A percentile compares a stretch with the other conserved stretches of the same genome.
These are phyloP conservation scores for Gnomoniopsis sp. DNA, from an alignment of 2,329 filamentous ascomycete species.

Conservation along the genomic window DNA sequence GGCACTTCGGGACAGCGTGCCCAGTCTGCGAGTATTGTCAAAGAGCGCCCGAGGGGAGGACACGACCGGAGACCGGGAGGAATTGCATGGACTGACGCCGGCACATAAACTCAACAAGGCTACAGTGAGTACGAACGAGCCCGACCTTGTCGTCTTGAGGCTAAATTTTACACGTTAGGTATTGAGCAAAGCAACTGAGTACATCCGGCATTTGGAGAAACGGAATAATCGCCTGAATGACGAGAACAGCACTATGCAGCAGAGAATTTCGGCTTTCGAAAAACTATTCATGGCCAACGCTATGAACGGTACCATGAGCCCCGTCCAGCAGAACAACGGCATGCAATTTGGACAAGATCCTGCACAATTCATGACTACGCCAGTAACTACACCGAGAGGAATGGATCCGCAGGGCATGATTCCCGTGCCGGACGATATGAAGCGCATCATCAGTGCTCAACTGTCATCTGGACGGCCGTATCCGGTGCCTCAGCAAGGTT, in stretches of 20 bases:
- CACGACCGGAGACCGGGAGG: slow-evolving; percentile 71
- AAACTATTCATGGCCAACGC: slow-evolving; percentile 79
- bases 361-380: slow-evolving; percentile 40
- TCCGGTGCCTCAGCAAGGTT: slow-evolving; percentile 37
- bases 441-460: slow-evolving; percentile 57
- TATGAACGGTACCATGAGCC: slow-evolving; percentile 58
- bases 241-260: slow-evolving; percentile 77
- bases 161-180: slow-evolving; percentile 43
- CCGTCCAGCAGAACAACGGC: slow-evolving; percentile 51
- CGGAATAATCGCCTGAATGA: slow-evolving; percentile 78
- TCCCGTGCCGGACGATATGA: slow-evolving; percentile 64
- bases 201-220: slow-evolving; percentile 91
- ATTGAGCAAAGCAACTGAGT: slow-evolving; percentile 91
- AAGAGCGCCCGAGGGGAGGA: slow-evolving; percentile 68
- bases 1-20: slow-evolving; percentile 85
- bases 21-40: slow-evolving; percentile 80
- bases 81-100: slow-evolving; percentile 76
- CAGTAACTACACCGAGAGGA: slow-evolving; percentile 38
- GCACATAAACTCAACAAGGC: slow-evolving; percentile 97
- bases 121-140: slow-evolving; percentile 54
- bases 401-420: slow-evolving; percentile 57
- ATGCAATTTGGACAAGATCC: slow-evolving; percentile 47
- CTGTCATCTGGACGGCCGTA: slow-evolving; percentile 53
- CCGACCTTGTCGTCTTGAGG: too few species aligned
- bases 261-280: slow-evolving; percentile 69